A percentile compares a stretch with the other conserved stretches of the same genome.
Evolutionary conservation across 2,329 filamentous ascomycete genomes (phyloP).

Genomic region (Colletotrichum noveboracense): DNA sequence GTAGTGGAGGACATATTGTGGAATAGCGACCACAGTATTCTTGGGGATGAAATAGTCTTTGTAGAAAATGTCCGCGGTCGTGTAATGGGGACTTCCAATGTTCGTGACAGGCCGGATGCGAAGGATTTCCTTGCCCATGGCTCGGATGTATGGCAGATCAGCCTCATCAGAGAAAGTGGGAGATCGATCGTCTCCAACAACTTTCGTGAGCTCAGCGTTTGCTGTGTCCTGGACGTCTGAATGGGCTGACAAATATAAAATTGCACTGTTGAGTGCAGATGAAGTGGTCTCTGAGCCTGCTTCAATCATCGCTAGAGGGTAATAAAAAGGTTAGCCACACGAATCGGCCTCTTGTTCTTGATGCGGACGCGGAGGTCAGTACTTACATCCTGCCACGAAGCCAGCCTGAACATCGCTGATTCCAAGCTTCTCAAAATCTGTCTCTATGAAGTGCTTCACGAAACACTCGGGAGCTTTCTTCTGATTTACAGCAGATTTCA

Average conservation of each 20-base stretch:
- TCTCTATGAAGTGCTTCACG: neutral
- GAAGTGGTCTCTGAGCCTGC: neutral
- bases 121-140: constrained; percentile 59
- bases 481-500: neutral
- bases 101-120: constrained; percentile 60
- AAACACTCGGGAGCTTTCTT: neutral
- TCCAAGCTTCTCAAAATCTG: neutral
- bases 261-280: neutral
- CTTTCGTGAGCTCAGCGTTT: constrained; percentile 8
- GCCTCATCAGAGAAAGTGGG: constrained; percentile 55
- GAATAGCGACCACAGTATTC: neutral
- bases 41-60: constrained; percentile 3
- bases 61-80: neutral
- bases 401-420: neutral
- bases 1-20: neutral
- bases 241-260: neutral
- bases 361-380: neutral
- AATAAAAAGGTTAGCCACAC: neutral
- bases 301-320: neutral
- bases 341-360: neutral
- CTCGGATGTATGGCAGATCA: constrained; percentile 56
- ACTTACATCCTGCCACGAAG: neutral
- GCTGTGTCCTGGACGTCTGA: neutral
- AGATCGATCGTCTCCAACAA: constrained; percentile 52
- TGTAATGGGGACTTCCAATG: constrained; percentile 29